Conservation (phyloP, 495 filamentous ascomycete genomes). For the Penicillium atrosanguineum region DNA sequence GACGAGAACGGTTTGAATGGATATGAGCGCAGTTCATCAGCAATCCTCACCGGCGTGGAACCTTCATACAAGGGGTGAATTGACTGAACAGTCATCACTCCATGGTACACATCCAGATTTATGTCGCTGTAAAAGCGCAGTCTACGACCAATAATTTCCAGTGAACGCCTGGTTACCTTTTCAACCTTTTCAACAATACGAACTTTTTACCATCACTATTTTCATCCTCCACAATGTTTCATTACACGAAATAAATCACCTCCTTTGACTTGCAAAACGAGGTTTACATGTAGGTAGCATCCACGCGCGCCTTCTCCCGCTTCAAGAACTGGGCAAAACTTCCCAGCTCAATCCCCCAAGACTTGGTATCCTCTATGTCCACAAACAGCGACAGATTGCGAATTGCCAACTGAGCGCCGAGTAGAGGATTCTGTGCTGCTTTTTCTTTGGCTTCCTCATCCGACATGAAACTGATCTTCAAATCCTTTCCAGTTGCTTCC, state of each 20-base stretch:
- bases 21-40: too few species aligned
- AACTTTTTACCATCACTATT: neutral
- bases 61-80: too few species aligned
- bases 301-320: slow-evolving; percentile 30
- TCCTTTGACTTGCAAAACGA: neutral
- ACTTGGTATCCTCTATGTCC: slow-evolving; percentile 33
- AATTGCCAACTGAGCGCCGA: slow-evolving; percentile 28
- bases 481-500: slow-evolving; percentile 26
- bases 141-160: too few species aligned
- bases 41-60: too few species aligned
- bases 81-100: too few species aligned
- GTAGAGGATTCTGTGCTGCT: slow-evolving; percentile 22
- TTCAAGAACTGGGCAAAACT: slow-evolving; percentile 38
- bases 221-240: neutral
- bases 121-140: too few species aligned
- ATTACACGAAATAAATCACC: neutral
- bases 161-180: too few species aligned
- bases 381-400: slow-evolving; percentile 31
- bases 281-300: slow-evolving; percentile 13
- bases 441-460: slow-evolving; percentile 38
- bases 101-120: too few species aligned
- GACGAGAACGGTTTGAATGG: too few species aligned
- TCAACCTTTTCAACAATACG: too few species aligned
- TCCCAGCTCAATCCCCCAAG: slow-evolving; percentile 29
- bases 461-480: slow-evolving; percentile 33